These are phyloP conservation scores for Parietaria judaica DNA, from an alignment of 306 rosid species.

Conservation along the genomic window DNA sequence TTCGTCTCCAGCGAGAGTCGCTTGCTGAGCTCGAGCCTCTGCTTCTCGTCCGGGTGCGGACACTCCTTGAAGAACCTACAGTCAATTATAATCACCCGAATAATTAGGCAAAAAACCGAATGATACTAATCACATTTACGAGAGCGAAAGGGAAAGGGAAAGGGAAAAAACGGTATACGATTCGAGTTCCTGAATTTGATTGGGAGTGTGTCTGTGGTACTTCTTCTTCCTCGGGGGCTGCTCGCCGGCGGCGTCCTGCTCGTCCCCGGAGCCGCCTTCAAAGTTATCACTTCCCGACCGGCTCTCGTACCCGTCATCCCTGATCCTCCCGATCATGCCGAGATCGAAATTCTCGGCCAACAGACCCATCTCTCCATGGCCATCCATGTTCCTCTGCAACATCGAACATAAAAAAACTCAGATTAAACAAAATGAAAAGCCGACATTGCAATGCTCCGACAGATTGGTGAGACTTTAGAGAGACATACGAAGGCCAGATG, in stretches of 20 bases:
- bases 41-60: slow-evolving; percentile 96
- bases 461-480: background rate
- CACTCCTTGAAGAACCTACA: slow-evolving; percentile 77
- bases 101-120: too few relatives aligned
- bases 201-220: slow-evolving; percentile 83
- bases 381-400: slow-evolving; percentile 62
- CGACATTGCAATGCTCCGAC: background rate
- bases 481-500: slow-evolving; percentile 31
- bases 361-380: slow-evolving; percentile 38
- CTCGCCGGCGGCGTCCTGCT: slow-evolving; percentile 51
- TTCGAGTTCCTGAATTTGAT: slow-evolving; percentile 84
- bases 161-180: slow-evolving; percentile 30
- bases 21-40: slow-evolving; percentile 64
- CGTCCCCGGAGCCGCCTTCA: slow-evolving; percentile 75
- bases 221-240: slow-evolving; percentile 53
- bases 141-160: background rate
- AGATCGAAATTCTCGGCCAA: slow-evolving; percentile 52
- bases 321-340: slow-evolving; percentile 39
- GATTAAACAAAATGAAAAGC: slow-evolving; percentile 1
- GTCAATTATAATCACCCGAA: background rate
- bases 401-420: background rate
- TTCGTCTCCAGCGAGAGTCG: slow-evolving; percentile 61
- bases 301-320: slow-evolving; percentile 77
- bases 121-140: too few relatives aligned
- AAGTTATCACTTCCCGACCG: slow-evolving; percentile 79